Conservation (phyloP, 2,329 filamentous ascomycete species). For the Zymoseptoria tritici region DNA sequence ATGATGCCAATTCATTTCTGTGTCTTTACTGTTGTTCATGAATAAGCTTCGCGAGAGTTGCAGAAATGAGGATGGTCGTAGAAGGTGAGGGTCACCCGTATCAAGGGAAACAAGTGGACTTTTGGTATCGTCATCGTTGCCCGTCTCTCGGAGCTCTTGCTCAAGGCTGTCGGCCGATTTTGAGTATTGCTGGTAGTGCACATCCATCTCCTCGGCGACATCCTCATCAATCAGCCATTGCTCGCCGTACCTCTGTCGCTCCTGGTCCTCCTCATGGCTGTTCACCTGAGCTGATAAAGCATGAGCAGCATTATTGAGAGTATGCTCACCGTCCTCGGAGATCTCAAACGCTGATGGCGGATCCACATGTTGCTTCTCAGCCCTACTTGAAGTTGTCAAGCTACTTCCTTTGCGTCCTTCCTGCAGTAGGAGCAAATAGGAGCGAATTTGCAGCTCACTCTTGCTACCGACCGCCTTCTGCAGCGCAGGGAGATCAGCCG, state of each 20-base stretch:
- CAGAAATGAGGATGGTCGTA: slow-evolving; percentile 56
- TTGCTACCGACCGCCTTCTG: slow-evolving; percentile 61
- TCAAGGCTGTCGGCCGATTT: slow-evolving; percentile 22
- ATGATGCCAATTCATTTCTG: slow-evolving; percentile 60
- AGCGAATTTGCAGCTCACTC: slow-evolving; percentile 62
- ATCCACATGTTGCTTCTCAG: slow-evolving; percentile 45
- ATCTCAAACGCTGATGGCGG: slow-evolving; percentile 68
- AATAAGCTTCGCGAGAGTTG: slow-evolving; percentile 59
- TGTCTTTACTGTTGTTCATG: slow-evolving; percentile 58
- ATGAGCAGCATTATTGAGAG: slow-evolving; percentile 63
- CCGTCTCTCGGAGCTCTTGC: neutral
- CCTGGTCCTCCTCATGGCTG: slow-evolving; percentile 51
- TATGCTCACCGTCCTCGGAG: slow-evolving; percentile 54
- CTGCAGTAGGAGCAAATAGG: slow-evolving; percentile 60
- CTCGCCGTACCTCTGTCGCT: slow-evolving; percentile 54
- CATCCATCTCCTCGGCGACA: slow-evolving; percentile 30
- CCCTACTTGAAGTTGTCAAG: slow-evolving; percentile 30
- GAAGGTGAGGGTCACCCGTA: slow-evolving; percentile 48
- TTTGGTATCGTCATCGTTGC: neutral
- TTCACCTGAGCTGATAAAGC: slow-evolving; percentile 59
- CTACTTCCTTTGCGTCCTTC: slow-evolving; percentile 35
- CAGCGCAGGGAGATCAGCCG: slow-evolving; percentile 55
- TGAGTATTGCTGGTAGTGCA: slow-evolving; percentile 4
- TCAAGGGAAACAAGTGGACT: neutral
- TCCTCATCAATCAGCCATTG: slow-evolving; percentile 56